phyloP scores from a whole-genome alignment of 2,329 filamentous ascomycete genomes.

The Aaosphaeria arxii region DNA sequence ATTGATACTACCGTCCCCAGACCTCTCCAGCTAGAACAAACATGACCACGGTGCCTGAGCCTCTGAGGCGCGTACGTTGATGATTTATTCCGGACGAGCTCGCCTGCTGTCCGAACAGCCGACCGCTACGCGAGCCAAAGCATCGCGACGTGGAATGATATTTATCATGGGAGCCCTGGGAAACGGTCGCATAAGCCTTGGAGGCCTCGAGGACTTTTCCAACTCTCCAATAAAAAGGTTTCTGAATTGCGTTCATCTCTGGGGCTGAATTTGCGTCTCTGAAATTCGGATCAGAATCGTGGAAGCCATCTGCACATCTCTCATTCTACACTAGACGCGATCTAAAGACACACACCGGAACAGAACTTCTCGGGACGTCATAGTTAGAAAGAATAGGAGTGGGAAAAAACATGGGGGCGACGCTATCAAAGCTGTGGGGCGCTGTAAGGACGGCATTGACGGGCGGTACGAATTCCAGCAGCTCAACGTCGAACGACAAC shows the following conservation, averaged over 20 bases:
- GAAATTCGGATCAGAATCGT: neutral
- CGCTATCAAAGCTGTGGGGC: constrained; percentile 34
- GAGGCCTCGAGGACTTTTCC: neutral
- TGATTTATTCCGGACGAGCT: constrained; percentile 8
- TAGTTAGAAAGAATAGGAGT: neutral
- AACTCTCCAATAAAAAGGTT: no score
- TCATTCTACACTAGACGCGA: neutral
- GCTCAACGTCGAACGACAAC: constrained; percentile 3
- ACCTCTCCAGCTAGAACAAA: constrained; percentile 7
- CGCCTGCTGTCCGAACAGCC: constrained; percentile 14
- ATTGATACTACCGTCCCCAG: constrained; percentile 13
- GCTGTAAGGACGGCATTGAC: constrained; percentile 16
- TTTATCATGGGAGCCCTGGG: constrained; percentile 7
- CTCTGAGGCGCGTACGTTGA: constrained; percentile 6
- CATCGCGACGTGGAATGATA: constrained; percentile 6
- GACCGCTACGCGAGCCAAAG: constrained; percentile 12
- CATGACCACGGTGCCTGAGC: neutral
- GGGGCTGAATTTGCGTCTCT: neutral
- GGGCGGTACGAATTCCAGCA: constrained; percentile 8
- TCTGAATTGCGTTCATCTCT: neutral
- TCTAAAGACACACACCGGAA: neutral
- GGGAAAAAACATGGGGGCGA: constrained; percentile 17
- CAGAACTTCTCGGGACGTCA: constrained; percentile 26
- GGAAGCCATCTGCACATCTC: neutral
- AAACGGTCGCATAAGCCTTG: neutral